These are phyloP conservation scores for Sclerotinia sclerotiorum DNA, from an alignment of 2,329 filamentous ascomycete species.

Conservation along the genomic window DNA sequence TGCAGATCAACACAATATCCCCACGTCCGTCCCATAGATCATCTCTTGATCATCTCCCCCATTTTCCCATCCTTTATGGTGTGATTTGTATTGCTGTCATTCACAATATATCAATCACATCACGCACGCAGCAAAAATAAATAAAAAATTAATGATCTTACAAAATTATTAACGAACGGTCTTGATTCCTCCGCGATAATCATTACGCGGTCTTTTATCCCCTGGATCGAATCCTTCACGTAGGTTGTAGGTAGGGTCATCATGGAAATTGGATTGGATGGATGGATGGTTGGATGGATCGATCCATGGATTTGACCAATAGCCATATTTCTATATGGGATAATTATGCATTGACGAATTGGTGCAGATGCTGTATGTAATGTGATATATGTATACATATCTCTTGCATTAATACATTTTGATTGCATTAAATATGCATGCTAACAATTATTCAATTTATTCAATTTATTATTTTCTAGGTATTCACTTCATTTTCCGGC, in stretches of 20 bases:
- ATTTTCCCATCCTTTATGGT: background rate
- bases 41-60: background rate
- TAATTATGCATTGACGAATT: background rate
- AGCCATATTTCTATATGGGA: background rate
- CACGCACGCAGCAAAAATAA: background rate
- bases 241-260: no score
- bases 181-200: background rate
- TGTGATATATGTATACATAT: background rate
- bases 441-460: background rate
- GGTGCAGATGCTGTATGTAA: background rate
- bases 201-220: background rate
- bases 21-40: background rate
- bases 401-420: background rate
- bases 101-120: no score
- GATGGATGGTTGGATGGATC: no score
- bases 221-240: background rate
- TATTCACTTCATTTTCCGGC: background rate
- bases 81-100: no score
- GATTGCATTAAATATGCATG: background rate
- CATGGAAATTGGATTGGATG: no score
- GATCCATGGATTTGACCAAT: no score
- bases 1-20: background rate
- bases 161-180: background rate
- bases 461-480: background rate
- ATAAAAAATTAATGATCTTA: no score